Conservation (phyloP, 2,329 filamentous ascomycete genomes). For the Phialophora tarda region DNA sequence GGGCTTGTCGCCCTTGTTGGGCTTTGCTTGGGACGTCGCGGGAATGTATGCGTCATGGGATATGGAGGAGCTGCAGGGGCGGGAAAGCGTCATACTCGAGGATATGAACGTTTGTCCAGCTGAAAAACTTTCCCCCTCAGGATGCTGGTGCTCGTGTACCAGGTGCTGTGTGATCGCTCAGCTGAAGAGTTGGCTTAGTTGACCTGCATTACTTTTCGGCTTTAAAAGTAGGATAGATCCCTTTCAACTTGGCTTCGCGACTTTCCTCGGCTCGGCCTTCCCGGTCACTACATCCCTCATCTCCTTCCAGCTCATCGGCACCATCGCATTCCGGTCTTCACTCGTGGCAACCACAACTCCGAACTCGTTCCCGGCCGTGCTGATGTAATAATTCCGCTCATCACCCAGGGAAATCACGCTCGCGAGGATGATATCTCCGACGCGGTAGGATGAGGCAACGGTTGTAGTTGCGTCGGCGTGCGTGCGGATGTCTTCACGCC, state of each 20-base stretch:
- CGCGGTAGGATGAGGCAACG: constrained; percentile 87
- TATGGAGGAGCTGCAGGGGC: not conserved
- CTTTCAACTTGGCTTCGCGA: constrained; percentile 76
- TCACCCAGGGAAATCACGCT: constrained; percentile 90
- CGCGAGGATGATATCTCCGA: constrained; percentile 88
- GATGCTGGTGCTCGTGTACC: not conserved
- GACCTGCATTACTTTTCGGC: not conserved
- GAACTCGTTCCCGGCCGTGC: constrained; percentile 86
- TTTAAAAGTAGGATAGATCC: not conserved
- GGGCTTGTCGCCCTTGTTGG: not conserved
- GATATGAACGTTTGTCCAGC: not conserved
- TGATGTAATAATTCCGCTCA: constrained; percentile 93
- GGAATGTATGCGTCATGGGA: not conserved
- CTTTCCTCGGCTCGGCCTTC: constrained; percentile 79
- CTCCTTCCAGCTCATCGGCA: constrained; percentile 93
- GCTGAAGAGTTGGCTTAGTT: not conserved
- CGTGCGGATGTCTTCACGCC: constrained; percentile 87
- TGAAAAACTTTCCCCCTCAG: not conserved
- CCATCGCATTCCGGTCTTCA: constrained; percentile 87
- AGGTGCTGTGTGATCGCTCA: not conserved
- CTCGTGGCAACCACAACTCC: constrained; percentile 89
- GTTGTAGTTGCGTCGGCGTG: constrained; percentile 99
- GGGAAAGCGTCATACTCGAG: not conserved
- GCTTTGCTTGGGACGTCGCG: not conserved
- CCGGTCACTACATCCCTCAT: constrained; percentile 85